Evolutionary conservation across 2,329 filamentous ascomycete genomes (phyloP), one percentile per base, ranked within the genome.

Genomic region (Talaromyces amestolkiae): DNA sequence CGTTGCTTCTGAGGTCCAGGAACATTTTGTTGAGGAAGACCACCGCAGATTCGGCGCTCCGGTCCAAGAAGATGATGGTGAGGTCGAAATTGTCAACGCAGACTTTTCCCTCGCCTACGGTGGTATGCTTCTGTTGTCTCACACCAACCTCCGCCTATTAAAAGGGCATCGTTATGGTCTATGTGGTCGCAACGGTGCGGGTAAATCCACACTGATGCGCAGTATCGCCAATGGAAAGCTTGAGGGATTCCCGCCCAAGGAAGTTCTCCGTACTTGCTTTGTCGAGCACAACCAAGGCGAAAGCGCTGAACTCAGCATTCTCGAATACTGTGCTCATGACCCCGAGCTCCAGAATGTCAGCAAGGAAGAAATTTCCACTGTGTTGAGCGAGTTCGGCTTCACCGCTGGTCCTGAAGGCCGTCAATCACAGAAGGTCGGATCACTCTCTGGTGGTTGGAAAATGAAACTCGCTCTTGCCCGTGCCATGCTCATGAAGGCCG

Each of bases 271-370:
- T 72, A 98, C 94, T 11, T 98, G 94, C 81, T 99, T 98, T 75
- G 95, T 99, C 51, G 95, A 99, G 83, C 95, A 99, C 84, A 98
- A 98, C 82, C 94, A 99, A 81, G 95, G 95, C 64, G 95, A 98
- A 79, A 94, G 97, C 79, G 94, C 95, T 41, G 93, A 98, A 69
- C 90, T 98, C 67, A 97, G 89, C 80, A 98, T 99, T 74, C 84
- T 98, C 19, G 91, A 98, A 65, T 99, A 96, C 76, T 91, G 96
- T 70, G 84, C 88, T 69, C 96, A 96, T 80, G 94, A 98, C 73
- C 92, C 93, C 2, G 89, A 91, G 66, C 91, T 98, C 69, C 89
- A 89, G 61, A 86, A 88, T 35, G 90, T 93, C 74, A 92, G 92
- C 68, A 82, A 81, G 49, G 91, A 95, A 71, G 90, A 92, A 69